Percentiles rank a stretch among this genome's conserved stretches.
Conservation (phyloP, 2,329 filamentous ascomycete species). For the Hypoxylon sp. region DNA sequence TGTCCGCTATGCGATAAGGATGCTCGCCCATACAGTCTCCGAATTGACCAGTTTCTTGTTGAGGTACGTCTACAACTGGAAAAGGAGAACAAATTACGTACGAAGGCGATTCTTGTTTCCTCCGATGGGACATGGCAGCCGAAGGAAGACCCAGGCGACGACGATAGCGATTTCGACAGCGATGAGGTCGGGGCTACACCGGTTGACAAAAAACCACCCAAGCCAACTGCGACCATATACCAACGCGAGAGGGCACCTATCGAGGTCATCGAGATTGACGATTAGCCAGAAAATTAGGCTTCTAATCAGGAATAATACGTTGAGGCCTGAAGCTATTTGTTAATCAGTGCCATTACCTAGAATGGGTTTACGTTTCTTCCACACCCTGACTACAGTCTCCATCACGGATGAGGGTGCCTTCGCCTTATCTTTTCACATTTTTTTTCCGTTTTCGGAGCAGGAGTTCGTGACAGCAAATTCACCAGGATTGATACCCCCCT, state of each 20-base stretch:
- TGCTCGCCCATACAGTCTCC: constrained; percentile 75
- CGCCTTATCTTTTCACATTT: too few relatives aligned
- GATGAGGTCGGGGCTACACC: constrained; percentile 40
- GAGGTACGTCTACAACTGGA: constrained; percentile 67
- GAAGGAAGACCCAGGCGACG: constrained; percentile 45
- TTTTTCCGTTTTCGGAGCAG: constrained; percentile 7
- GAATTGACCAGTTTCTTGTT: constrained; percentile 77
- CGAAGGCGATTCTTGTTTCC: constrained; percentile 69
- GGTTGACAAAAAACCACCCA: constrained; percentile 13
- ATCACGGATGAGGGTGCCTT: too few relatives aligned
- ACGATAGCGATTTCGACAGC: constrained; percentile 45
- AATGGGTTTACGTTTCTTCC: too few relatives aligned
- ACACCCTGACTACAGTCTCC: too few relatives aligned
- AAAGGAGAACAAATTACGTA: constrained; percentile 55
- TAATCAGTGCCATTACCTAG: too few relatives aligned
- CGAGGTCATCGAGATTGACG: constrained; percentile 38
- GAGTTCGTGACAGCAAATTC: constrained; percentile 14
- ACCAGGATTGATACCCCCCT: constrained; percentile 25
- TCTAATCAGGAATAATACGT: neutral
- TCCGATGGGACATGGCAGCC: constrained; percentile 72
- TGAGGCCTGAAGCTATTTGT: neutral
- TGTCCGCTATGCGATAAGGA: constrained; percentile 86
- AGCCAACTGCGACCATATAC: constrained; percentile 19
- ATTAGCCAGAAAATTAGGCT: neutral
- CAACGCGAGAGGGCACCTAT: constrained; percentile 20